Percentiles rank a stretch among this genome's conserved stretches.
Evolutionary conservation across 2,329 filamentous ascomycete species (phyloP).

Genomic region (Pseudogymnoascus sp.): DNA sequence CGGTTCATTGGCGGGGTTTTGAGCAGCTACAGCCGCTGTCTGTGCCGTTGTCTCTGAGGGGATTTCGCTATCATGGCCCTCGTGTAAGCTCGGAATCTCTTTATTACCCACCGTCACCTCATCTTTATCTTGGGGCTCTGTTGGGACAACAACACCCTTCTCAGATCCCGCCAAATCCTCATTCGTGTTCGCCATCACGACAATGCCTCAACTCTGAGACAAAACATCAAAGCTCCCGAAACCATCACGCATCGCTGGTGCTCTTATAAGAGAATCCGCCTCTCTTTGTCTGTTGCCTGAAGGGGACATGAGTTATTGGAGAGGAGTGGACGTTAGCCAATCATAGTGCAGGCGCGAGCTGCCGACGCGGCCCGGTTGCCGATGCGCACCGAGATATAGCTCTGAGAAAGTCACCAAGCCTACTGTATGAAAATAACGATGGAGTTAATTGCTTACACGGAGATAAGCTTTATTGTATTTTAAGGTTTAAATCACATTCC

Average conservation of each 20-base stretch:
- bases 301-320: neutral
- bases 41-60: neutral
- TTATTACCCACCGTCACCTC: neutral
- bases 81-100: neutral
- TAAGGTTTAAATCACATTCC: neutral
- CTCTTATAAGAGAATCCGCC: neutral
- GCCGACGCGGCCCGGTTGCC: neutral
- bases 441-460: neutral
- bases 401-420: neutral
- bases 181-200: neutral
- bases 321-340: neutral
- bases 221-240: neutral
- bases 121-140: neutral
- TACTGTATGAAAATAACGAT: neutral
- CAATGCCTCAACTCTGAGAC: neutral
- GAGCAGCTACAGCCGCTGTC: neutral
- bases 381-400: neutral
- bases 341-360: neutral
- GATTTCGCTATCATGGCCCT: neutral
- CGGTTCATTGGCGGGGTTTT: neutral
- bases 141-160: neutral
- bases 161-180: neutral
- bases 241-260: neutral
- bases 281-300: too few species aligned
- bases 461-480: neutral